Base-by-base conservation (phyloP, 2,329 filamentous ascomycete genomes). In the Microcyclosporella mali region DNA sequence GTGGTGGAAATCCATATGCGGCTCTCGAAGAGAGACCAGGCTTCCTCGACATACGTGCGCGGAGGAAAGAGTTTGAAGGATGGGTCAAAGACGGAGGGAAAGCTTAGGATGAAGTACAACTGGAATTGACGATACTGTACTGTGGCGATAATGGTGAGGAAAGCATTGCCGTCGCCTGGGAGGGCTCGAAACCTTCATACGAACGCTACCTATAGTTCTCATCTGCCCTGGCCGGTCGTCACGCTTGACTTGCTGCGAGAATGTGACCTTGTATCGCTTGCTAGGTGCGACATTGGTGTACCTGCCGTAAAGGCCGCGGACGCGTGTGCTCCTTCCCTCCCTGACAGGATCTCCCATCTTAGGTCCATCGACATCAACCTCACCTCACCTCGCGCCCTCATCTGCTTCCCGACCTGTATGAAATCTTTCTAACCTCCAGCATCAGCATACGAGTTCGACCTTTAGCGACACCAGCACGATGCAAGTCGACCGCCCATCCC, bases 21-120 rank as follows among this genome's bases (percentile, higher is more conserved):
- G 73, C 78, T 34, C 66, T 95, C 47, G 90, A 97, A 67, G 82
- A 85, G 46, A 73, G 92, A 53, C 79, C 82, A 35, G 83, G 87
- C 1, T 98, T 97, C 59, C 77, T 88, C 69, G 87, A 98, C 68
- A 86, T 97, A 50, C 81, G 88, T 65, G 69, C 66, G 16, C 74
- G 88, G 68, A 77, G 85, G 60, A 81, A 75, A 60, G 85, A 89
- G 46, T 95, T 94, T 70, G 75, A 79, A 12, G 75, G 82, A 49
- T 94, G 86, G 87, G 76, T 81, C 17, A 67, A 69, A 40, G 64
- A 68, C 8, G 61, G 45, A 28, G 36, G 47, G n/a, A 33, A 42
- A 25, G 4, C 21, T 6, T 25, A 9, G 9, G 21, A 4, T 4
- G 21, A 25, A 9, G 9, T 25, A 25, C 21, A 25, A 9, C 21